Evolutionary conservation across 2,329 filamentous ascomycete species (phyloP).

Genomic region (Verticillium albo-atrum): DNA sequence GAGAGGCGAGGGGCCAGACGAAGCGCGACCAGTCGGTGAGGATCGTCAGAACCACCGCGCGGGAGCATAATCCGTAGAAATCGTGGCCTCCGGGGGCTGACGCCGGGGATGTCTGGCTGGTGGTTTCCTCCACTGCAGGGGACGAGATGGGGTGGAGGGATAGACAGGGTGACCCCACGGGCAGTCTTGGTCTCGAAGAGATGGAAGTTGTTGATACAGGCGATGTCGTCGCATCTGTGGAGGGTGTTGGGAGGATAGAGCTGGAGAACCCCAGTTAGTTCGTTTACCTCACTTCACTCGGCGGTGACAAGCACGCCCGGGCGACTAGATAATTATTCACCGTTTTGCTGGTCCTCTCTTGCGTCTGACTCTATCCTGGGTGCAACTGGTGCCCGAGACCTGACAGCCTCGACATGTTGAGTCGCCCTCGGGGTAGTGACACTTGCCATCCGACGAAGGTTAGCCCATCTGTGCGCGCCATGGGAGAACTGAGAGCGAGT

Average conservation of each 20-base stretch:
- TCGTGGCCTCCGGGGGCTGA: constrained; percentile 2
- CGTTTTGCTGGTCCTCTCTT: constrained; percentile 20
- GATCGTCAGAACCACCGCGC: constrained; percentile 13
- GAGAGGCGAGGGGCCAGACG: constrained; percentile 27
- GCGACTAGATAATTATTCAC: constrained; percentile 2
- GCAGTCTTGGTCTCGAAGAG: neutral
- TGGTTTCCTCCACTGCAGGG: neutral
- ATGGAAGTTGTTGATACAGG: neutral
- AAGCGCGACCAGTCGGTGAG: constrained; percentile 29
- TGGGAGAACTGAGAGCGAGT: neutral
- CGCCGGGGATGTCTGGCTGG: neutral
- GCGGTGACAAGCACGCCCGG: neutral
- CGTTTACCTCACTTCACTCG: no score
- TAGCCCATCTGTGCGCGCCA: neutral
- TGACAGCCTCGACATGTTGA: constrained; percentile 16
- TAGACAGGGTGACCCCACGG: neutral
- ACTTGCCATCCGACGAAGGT: constrained; percentile 6
- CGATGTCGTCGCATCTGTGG: constrained; percentile 1
- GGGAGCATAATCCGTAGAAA: neutral
- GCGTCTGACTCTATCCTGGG: constrained; percentile 17
- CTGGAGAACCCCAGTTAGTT: neutral
- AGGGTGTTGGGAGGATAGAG: constrained; percentile 1
- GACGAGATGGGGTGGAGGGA: neutral
- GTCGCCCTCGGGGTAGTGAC: constrained; percentile 9
- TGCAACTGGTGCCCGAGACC: constrained; percentile 18